A percentile compares a stretch with the other conserved stretches of the same genome.
phyloP scores from a whole-genome alignment of 2,329 filamentous ascomycete species.

The Fusarium ambrosium region DNA sequence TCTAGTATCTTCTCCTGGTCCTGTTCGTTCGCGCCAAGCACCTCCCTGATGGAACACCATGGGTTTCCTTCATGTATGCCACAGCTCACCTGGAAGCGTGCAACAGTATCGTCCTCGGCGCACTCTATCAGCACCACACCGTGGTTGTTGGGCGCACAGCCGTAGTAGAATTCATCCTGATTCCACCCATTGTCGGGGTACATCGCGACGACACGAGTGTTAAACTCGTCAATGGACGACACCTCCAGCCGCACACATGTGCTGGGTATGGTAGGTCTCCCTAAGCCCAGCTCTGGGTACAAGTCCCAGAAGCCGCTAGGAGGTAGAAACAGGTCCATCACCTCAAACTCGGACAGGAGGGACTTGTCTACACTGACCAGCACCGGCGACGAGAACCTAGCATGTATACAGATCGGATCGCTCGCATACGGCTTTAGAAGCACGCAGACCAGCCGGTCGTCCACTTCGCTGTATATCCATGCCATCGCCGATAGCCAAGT shows the following conservation, averaged over 20 bases:
- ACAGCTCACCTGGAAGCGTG: neutral
- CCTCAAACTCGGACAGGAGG: neutral
- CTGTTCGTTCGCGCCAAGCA: neutral
- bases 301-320: neutral
- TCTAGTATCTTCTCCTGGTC: neutral
- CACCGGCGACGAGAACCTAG: neutral
- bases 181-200: neutral
- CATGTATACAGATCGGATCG: neutral
- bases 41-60: neutral
- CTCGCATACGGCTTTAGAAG: neutral
- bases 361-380: neutral
- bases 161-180: neutral
- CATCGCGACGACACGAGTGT: neutral
- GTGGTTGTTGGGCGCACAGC: neutral
- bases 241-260: neutral
- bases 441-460: neutral
- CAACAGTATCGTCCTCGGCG: too few relatives aligned
- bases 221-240: neutral
- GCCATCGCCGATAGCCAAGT: neutral
- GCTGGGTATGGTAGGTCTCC: neutral
- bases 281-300: neutral
- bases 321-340: neutral
- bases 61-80: neutral
- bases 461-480: neutral
- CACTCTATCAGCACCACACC: neutral